A percentile compares a stretch with the other conserved stretches of the same genome.
These are phyloP conservation scores for Plasmodium inui DNA, from an alignment of 169 alveolate genomes.

Conservation along the genomic window DNA sequence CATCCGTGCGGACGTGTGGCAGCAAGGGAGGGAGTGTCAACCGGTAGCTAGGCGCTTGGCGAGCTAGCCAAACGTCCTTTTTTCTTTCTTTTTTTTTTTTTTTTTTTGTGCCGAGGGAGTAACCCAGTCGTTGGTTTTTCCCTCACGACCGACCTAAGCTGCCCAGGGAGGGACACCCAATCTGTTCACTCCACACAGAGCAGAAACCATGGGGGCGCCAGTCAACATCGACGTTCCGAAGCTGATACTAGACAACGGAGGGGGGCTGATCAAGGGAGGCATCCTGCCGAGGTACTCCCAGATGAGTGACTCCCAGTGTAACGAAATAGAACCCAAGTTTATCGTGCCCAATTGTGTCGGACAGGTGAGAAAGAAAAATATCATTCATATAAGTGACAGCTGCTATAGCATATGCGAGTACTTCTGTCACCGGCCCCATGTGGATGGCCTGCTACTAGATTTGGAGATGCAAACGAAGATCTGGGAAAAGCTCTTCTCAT, in stretches of 20 bases:
- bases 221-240: slow-evolving; percentile 85
- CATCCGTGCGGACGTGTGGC: not conserved
- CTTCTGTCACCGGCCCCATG: slow-evolving; percentile 88
- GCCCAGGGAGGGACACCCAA: too few relatives aligned
- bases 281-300: slow-evolving; percentile 77
- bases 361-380: slow-evolving; percentile 82
- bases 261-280: slow-evolving; percentile 89
- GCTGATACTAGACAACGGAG: slow-evolving; percentile 89
- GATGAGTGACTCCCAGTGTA: slow-evolving; percentile 6
- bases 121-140: not conserved
- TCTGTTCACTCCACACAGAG: not conserved
- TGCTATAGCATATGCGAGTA: slow-evolving; percentile 86
- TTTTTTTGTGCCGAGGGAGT: not conserved
- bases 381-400: slow-evolving; percentile 80
- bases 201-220: slow-evolving; percentile 79
- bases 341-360: slow-evolving; percentile 89
- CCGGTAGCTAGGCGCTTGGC: not conserved
- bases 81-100: not conserved
- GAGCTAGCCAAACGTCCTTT: not conserved
- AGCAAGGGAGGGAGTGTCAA: not conserved
- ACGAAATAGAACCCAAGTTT: slow-evolving; percentile 83
- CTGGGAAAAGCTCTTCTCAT: slow-evolving; percentile 85
- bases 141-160: not conserved
- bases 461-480: slow-evolving; percentile 86
- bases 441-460: slow-evolving; percentile 83